A percentile compares a stretch with the other conserved stretches of the same genome.
phyloP scores from a whole-genome alignment of 805 yeast species.

The Lachancea meyersii region DNA sequence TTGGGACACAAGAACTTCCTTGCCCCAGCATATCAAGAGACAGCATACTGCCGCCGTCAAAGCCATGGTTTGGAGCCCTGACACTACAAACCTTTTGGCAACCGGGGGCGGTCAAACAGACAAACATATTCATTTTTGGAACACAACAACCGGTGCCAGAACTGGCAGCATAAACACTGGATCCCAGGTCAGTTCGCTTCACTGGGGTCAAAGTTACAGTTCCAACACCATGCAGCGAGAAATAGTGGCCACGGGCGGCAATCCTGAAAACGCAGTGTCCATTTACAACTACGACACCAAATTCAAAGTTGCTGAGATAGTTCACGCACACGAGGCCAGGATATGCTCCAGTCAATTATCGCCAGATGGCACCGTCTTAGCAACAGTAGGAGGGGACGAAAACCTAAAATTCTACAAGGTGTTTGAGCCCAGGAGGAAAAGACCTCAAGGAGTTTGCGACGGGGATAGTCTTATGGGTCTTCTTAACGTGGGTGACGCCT shows the following conservation, averaged over 20 bases:
- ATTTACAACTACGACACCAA: slow-evolving; percentile 81
- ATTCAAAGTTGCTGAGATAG: slow-evolving; percentile 81
- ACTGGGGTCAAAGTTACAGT: slow-evolving; percentile 65
- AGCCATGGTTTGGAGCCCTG: slow-evolving; percentile 93
- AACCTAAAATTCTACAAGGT: slow-evolving; percentile 91
- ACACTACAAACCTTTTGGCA: slow-evolving; percentile 74
- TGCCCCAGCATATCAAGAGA: slow-evolving; percentile 69
- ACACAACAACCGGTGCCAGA: slow-evolving; percentile 82
- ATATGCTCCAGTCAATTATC: slow-evolving; percentile 77
- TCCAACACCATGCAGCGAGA: slow-evolving; percentile 39
- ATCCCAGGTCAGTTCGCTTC: slow-evolving; percentile 87
- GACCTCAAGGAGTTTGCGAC: slow-evolving; percentile 18
- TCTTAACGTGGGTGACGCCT: slow-evolving; percentile 4
- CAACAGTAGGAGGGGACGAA: slow-evolving; percentile 95
- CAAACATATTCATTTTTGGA: slow-evolving; percentile 89
- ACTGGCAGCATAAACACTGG: slow-evolving; percentile 85
- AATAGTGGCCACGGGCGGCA: slow-evolving; percentile 90
- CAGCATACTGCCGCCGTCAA: slow-evolving; percentile 92
- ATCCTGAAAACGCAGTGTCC: slow-evolving; percentile 77
- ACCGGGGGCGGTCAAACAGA: slow-evolving; percentile 96
- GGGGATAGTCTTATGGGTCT: slow-evolving; percentile 20
- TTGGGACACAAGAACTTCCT: slow-evolving; percentile 76
- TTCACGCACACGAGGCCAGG: slow-evolving; percentile 83
- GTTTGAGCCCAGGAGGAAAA: slow-evolving; percentile 52
- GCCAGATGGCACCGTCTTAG: slow-evolving; percentile 85